Evolutionary conservation across 257 asterid genomes (phyloP), one percentile per base, ranked within the genome.

Genomic region (Solanum ossicruentum): DNA sequence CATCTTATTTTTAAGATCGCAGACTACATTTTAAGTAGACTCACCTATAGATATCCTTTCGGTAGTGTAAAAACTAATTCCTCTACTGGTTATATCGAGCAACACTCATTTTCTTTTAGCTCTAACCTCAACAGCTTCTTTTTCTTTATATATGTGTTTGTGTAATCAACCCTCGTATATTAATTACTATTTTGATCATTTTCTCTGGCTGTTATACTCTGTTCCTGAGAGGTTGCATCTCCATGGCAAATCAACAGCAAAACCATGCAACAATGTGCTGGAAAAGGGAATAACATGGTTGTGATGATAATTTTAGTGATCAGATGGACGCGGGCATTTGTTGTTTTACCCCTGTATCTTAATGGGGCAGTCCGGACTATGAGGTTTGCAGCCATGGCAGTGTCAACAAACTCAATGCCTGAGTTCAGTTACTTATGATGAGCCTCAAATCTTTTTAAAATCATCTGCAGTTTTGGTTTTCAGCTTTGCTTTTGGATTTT

Each of bases 261-360:
- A 81, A 81, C 20, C 5, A 58, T 81, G 36, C 70, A 80, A 39
- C 36, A 1, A 36, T 56, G 70, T 32, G 21, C 23, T 58, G 32
- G 5, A 57, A 57, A 72, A 45, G 39, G 80, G 77, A 45, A 72
- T 72, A 21, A 72, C 17, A 65, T 3, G 21, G 56, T 86, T 83
- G 23, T 87, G 88, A 87, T 83, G 89, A 83, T 85, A 15, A 36
- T 80, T n/a, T 81, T 83, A 80, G 70, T 71, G 78, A 58, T 87
- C 84, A 51, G 56, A 51, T 32, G n/a, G 47, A 83, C 11, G 47
- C 1, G 58, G 39, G 84, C 73, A 28, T 8, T 32, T 75, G 82
- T 73, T 82, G 84, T 7, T 32, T 67, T 18, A 23, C 84, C 52
- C 20, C 81, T 58, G 88, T 66, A 82, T 85, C 85, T 85, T 85